These are phyloP conservation scores for Globisporangium nagaii DNA, from an alignment of 352 stramenopile species.

Conservation along the genomic window DNA sequence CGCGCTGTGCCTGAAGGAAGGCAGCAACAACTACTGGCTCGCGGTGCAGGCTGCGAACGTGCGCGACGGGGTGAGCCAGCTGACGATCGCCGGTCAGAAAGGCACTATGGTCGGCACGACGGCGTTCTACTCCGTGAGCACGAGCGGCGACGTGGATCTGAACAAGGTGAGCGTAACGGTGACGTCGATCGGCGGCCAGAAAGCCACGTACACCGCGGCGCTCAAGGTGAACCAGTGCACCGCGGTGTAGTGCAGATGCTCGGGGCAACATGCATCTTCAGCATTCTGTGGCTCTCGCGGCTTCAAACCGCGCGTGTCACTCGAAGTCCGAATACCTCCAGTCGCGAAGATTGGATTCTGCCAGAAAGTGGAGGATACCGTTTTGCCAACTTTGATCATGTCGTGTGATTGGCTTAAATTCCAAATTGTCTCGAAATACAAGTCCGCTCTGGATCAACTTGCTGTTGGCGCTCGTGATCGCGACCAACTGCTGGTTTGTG, in stretches of 20 bases:
- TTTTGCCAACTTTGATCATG: no score
- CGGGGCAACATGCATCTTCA: no score
- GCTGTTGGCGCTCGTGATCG: no score
- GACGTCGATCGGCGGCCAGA: conserved; percentile 1
- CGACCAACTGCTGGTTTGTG: no score
- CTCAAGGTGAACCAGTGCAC: conserved; percentile 13
- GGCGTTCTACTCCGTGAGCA: conserved; percentile 11
- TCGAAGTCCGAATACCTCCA: no score
- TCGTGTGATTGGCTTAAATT: no score
- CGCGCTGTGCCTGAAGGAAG: conserved; percentile 9
- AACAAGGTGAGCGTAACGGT: conserved; percentile 7
- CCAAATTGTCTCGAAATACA: no score
- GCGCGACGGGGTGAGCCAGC: conserved; percentile 5
- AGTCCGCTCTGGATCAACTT: no score
- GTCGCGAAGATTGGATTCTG: no score
- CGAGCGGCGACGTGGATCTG: not conserved
- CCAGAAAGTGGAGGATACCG: no score
- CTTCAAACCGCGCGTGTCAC: no score
- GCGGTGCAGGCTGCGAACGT: conserved; percentile 11
- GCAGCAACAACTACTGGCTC: conserved; percentile 9
- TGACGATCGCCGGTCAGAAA: conserved; percentile 3
- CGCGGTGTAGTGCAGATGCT: conserved; percentile 3
- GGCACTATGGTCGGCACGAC: conserved; percentile 10
- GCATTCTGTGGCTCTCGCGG: no score
- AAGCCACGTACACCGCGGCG: conserved; percentile 6